Evolutionary conservation across 2,329 filamentous ascomycete species (phyloP), one percentile per base, ranked within the genome.

Genomic region (Cordyceps pruinosa): DNA sequence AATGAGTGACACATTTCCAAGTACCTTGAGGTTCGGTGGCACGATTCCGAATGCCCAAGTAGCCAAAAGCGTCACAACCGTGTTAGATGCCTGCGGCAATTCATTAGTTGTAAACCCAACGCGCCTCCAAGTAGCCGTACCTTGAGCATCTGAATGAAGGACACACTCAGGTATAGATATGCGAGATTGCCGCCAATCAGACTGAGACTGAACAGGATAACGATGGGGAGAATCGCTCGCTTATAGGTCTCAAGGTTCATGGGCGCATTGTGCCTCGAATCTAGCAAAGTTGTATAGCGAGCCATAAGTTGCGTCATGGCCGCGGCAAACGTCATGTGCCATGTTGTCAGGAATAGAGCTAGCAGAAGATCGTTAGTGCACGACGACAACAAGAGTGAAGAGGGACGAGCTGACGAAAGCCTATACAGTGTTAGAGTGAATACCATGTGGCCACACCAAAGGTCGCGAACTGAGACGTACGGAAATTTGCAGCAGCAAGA

Each of bases 91-190:
- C 53, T 56, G 25, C 3, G 8, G n/a, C n/a, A 10, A 9, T n/a
- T 2, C 2, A 19, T 56, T 30, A 55, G 52, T 26, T n/a, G 3
- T 3, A 2, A 5, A 4, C 3, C 7, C 13, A 5, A 30, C 21
- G 9, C 9, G 6, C 32, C 21, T 13, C 6, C 7, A 4, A 25
- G 13, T 19, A 6, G n/a, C n/a, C 44, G 19, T 48, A 56, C 94
- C 89, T 97, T 97, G 73, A 97, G 86, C 93, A 97, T 97, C 80
- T 97, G 93, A 68, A 97, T 97, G 74, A 97, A 97, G 59, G 93
- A 89, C 59, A 97, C 93, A 64, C 88, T 94, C 60, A 97, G 84
- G 75, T 97, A 96, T 56, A 97, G 83, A 71, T 97, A 97, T 66
- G 93, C 92, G 75, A 96, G 76, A 77, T 97, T 97, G 69, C 92